These are phyloP conservation scores for Dactylellina haptotyla DNA, from an alignment of 2,329 filamentous ascomycete genomes.

Conservation along the genomic window DNA sequence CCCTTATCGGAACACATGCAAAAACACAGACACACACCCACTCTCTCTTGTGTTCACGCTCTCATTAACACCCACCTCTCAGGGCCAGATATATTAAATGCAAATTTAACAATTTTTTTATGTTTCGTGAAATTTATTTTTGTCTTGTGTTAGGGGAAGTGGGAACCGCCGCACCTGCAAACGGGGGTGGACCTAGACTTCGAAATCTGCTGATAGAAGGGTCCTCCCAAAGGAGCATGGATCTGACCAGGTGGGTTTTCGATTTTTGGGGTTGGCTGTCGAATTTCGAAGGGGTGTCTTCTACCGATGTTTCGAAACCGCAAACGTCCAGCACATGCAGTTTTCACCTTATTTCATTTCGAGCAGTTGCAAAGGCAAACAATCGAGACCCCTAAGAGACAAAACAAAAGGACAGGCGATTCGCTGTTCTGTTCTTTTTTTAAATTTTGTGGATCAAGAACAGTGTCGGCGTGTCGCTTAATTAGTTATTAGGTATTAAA, in stretches of 20 bases:
- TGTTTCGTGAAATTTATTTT: background rate
- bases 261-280: background rate
- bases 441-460: background rate
- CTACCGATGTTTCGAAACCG: slow-evolving; percentile 12
- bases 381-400: no score
- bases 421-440: no score
- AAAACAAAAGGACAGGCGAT: background rate
- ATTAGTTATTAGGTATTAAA: no score
- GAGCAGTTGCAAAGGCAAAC: slow-evolving; percentile 10
- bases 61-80: no score
- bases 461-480: background rate
- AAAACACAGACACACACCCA: background rate
- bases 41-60: no score
- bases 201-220: slow-evolving; percentile 21
- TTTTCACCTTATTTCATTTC: slow-evolving; percentile 13
- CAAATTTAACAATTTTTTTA: no score
- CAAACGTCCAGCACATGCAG: slow-evolving; percentile 39
- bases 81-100: no score
- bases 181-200: slow-evolving; percentile 35
- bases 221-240: slow-evolving; percentile 6
- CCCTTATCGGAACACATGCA: slow-evolving; percentile 11
- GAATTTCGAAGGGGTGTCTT: slow-evolving; percentile 7
- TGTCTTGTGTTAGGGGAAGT: background rate
- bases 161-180: slow-evolving; percentile 14
- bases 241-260: background rate